A percentile compares a stretch with the other conserved stretches of the same genome.
Conservation (phyloP, 2,329 filamentous ascomycete species). For the Fusarium redolens region DNA sequence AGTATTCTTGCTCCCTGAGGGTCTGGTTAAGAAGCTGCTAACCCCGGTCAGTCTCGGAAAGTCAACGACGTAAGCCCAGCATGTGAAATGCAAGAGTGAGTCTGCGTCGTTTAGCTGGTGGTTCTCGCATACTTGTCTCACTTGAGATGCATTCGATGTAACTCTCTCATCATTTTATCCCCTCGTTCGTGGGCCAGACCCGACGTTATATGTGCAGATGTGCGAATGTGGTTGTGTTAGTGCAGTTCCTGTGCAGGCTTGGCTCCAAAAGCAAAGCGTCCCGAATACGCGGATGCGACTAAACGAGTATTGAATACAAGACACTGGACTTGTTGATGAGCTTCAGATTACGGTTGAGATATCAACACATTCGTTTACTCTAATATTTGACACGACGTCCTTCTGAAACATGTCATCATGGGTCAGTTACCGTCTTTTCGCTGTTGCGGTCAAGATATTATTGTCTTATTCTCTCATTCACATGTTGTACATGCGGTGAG, state of each 20-base stretch:
- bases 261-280: background rate
- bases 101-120: conserved; percentile 8
- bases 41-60: conserved; percentile 12
- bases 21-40: background rate
- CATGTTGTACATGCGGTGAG: conserved; percentile 11
- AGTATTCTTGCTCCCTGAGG: no score
- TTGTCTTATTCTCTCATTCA: conserved; percentile 6
- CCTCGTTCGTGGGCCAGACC: background rate
- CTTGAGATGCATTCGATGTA: conserved; percentile 4
- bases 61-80: conserved; percentile 38
- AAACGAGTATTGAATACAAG: background rate
- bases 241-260: background rate
- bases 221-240: background rate
- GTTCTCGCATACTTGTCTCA: conserved; percentile 24
- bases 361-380: background rate
- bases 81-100: conserved; percentile 16
- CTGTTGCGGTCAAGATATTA: conserved; percentile 16
- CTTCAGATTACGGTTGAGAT: background rate
- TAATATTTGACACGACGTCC: background rate
- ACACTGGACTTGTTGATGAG: background rate
- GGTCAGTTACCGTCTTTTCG: background rate
- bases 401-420: background rate
- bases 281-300: conserved; percentile 22
- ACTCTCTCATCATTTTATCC: conserved; percentile 1
- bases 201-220: background rate